Conservation (phyloP, 73 alveolate species). For the Diophrys sp. region DNA sequence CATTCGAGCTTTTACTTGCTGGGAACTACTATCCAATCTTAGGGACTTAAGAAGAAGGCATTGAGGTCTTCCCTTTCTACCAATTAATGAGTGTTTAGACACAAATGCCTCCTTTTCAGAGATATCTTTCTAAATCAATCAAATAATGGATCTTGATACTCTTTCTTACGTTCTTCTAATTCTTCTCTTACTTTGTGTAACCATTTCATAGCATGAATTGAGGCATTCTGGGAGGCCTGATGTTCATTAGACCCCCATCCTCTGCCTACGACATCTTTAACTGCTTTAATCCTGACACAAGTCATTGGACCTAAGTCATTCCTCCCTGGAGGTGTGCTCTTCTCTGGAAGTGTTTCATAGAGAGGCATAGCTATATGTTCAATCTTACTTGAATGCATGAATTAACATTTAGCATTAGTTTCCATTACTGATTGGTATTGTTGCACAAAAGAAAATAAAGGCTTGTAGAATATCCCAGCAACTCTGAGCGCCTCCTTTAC, state of each 20-base stretch:
- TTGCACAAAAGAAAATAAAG: slow-evolving; percentile 10
- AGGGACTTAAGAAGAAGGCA: too few species aligned
- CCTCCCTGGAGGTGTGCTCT: not conserved
- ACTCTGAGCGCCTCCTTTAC: slow-evolving; percentile 32
- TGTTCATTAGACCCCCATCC: not conserved
- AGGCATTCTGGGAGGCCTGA: not conserved
- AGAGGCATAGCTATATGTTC: not conserved
- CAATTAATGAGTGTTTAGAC: too few species aligned
- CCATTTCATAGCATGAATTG: not conserved
- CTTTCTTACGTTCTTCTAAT: too few species aligned
- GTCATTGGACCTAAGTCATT: not conserved
- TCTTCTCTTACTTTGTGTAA: too few species aligned
- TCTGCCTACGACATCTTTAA: not conserved
- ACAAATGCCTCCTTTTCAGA: too few species aligned
- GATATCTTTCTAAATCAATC: too few species aligned
- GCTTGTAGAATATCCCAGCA: slow-evolving; percentile 23
- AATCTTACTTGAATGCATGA: not conserved
- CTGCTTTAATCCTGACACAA: not conserved
- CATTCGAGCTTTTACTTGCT: not conserved
- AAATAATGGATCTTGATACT: too few species aligned
- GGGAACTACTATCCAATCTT: not conserved
- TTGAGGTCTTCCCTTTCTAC: too few species aligned
- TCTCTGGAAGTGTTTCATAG: slow-evolving; percentile 32
- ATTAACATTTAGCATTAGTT: not conserved
- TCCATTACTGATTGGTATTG: not conserved